A percentile compares a stretch with the other conserved stretches of the same genome.
Conservation (phyloP, 2,329 filamentous ascomycete genomes). For the Hymenoscyphus fructigenus region DNA sequence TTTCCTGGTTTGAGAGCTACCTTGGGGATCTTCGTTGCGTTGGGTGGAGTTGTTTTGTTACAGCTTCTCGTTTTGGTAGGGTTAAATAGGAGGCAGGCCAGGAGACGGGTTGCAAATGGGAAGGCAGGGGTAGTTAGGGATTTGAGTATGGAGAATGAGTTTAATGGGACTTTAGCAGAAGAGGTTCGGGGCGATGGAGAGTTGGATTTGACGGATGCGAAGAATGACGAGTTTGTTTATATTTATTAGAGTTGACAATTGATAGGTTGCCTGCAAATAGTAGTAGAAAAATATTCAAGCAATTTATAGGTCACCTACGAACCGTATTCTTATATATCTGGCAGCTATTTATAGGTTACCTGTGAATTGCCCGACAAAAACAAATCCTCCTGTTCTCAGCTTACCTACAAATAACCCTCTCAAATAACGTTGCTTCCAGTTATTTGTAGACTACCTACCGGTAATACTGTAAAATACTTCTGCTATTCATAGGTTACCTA, state of each 20-base stretch:
- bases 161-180: slow-evolving; percentile 40
- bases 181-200: slow-evolving; percentile 48
- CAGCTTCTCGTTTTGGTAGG: slow-evolving; percentile 55
- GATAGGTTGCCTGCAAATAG: too few species aligned
- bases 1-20: slow-evolving; percentile 55
- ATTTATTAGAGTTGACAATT: slow-evolving; percentile 45
- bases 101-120: slow-evolving; percentile 55
- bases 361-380: too few species aligned
- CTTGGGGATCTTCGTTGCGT: slow-evolving; percentile 52
- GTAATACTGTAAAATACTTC: too few species aligned
- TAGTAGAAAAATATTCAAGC: too few species aligned
- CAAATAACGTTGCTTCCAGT: too few species aligned
- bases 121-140: slow-evolving; percentile 61
- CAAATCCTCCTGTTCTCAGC: too few species aligned
- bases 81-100: slow-evolving; percentile 57
- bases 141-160: slow-evolving; percentile 57
- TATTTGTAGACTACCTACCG: too few species aligned
- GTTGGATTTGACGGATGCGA: slow-evolving; percentile 61
- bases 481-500: too few species aligned
- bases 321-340: too few species aligned
- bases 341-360: too few species aligned
- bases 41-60: slow-evolving; percentile 52
- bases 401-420: too few species aligned
- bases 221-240: slow-evolving; percentile 69
- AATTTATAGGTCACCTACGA: too few species aligned